Percentiles rank a stretch among this genome's conserved stretches.
Evolutionary conservation across 495 filamentous ascomycete species (phyloP).

Genomic region (Hypoxylon lienhwacheense): DNA sequence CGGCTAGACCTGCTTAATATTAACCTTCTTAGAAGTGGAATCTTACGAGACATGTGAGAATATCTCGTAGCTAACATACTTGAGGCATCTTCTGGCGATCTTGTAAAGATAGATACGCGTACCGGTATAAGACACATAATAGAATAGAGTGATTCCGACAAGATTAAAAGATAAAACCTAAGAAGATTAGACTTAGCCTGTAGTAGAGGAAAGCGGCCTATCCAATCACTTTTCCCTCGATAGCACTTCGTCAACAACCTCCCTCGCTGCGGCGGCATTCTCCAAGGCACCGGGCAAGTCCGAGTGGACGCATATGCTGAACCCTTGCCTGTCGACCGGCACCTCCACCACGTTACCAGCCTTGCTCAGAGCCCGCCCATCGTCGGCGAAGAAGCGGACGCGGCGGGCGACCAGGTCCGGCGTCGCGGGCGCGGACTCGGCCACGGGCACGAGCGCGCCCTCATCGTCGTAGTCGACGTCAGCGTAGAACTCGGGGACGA

Average conservation of each 20-base stretch:
- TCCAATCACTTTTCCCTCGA: background rate
- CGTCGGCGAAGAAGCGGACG: background rate
- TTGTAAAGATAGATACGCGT: no score
- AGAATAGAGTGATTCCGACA: background rate
- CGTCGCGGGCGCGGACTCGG: slow-evolving; percentile 12
- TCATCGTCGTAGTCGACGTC: slow-evolving; percentile 61
- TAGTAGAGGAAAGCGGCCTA: no score
- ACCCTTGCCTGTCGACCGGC: slow-evolving; percentile 19
- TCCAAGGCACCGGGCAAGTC: slow-evolving; percentile 34
- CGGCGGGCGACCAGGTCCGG: slow-evolving; percentile 18
- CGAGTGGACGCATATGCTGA: slow-evolving; percentile 37
- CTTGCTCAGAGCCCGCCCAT: slow-evolving; percentile 14
- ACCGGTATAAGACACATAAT: background rate
- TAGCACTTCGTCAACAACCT: slow-evolving; percentile 12
- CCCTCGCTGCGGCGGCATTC: slow-evolving; percentile 23
- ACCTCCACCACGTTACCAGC: slow-evolving; percentile 13
- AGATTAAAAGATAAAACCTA: no score
- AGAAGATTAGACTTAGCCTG: no score
- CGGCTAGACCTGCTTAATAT: no score
- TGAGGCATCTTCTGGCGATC: no score
- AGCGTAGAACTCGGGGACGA: slow-evolving; percentile 59
- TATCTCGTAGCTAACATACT: no score
- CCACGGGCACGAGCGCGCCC: slow-evolving; percentile 32
- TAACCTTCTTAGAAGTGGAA: no score
- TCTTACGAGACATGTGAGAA: no score